Conservation (phyloP, 352 stramenopile species). For the Globisporangium recalcitrans region DNA sequence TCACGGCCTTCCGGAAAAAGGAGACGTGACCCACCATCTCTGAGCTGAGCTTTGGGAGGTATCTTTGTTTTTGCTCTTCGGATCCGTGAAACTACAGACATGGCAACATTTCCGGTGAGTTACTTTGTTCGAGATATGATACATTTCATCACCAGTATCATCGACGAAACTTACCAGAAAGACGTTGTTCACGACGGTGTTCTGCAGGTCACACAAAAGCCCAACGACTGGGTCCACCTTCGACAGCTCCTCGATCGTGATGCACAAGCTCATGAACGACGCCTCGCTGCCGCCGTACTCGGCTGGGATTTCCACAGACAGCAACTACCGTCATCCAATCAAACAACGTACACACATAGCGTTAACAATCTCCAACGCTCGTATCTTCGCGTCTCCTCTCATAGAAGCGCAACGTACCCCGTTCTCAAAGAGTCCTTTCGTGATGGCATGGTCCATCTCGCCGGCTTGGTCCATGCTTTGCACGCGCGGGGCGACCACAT, state of each 20-base stretch:
- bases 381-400: background rate
- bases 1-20: background rate
- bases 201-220: conserved; percentile 95
- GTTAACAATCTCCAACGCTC: background rate
- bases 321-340: conserved; percentile 39
- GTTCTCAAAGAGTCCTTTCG: conserved; percentile 90
- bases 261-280: conserved; percentile 92
- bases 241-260: conserved; percentile 96
- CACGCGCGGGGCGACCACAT: conserved; percentile 85
- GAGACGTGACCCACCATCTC: conserved; percentile 46
- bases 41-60: conserved; percentile 74
- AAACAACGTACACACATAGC: background rate
- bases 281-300: conserved; percentile 90
- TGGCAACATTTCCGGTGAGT: conserved; percentile 3
- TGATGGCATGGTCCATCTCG: conserved; percentile 88
- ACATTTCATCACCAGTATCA: background rate
- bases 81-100: conserved; percentile 49
- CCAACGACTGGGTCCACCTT: conserved; percentile 93
- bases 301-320: conserved; percentile 95
- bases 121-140: background rate
- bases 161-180: conserved; percentile 54
- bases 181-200: conserved; percentile 94
- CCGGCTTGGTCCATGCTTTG: conserved; percentile 90
- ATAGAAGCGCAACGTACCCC: conserved; percentile 33
- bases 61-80: conserved; percentile 84